Base-by-base conservation (phyloP, 192 early-diverging fungal species). In the Backusella sp. region DNA sequence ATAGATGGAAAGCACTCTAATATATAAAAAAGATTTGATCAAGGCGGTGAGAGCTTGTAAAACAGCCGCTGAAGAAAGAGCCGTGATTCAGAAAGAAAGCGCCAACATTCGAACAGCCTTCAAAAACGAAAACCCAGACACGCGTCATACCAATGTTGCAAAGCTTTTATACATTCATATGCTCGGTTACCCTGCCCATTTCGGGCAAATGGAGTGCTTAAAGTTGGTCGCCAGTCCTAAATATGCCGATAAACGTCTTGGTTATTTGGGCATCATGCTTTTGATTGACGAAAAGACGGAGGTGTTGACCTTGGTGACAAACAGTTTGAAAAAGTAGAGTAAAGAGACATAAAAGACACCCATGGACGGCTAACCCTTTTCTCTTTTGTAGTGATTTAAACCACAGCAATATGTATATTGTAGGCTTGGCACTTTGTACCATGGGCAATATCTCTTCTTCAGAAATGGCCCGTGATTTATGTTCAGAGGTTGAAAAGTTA, bases 131-230 rank as follows among this genome's bases (percentile, higher is more conserved):
- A 95, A 96, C 83, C 90, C 88, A 68, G 97, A 96, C 49, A 88
- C 92, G 28, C 90, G 97, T 41, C 94, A 96, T 81, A 88, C 92
- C 73, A 99, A 99, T 85, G 92, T 99, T 44, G 94, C 95, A 34
- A 99, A 99, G 84, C 86, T 99, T 77, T 87, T 99, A 14, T 99
- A 99, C 78, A 98, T 99, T 73, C 95, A 98, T 79, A 94, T 99
- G 94, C 90, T 99, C 21, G 96, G 98, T 21, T 98, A 98, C 77
- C 96, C 97, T 36, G 98, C 97, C 32, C 98, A 99, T 81, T 99
- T 99, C 84, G 98, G 98, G 26, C 98, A 99, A 86, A 97, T 99
- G 53, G 98, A 99, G 82, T 99, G 98, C 80, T 84, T 99, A 39
- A 99, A 99, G 84, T 84, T 99, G 53, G 97, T 95, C 6, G 98